phyloP scores from a whole-genome alignment of 2,329 filamentous ascomycete species.

The Didymella glomerata region DNA sequence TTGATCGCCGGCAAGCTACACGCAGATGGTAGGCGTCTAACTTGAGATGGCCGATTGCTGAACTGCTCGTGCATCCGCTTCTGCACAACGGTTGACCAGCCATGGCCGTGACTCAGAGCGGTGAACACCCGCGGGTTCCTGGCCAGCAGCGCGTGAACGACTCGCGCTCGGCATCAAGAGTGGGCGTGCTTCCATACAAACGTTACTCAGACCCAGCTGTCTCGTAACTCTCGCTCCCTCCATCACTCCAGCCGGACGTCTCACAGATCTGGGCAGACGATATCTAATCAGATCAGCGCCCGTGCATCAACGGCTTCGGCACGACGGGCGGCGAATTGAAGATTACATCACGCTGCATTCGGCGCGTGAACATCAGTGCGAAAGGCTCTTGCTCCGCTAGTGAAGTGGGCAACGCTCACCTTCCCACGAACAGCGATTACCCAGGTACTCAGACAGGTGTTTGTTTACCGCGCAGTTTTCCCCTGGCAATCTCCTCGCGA shows the following conservation, averaged over 20 bases:
- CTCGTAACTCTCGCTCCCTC: conserved; percentile 3
- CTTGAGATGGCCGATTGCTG: conserved; percentile 19
- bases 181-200: conserved; percentile 6
- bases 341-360: conserved; percentile 25
- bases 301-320: conserved; percentile 19
- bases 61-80: conserved; percentile 20
- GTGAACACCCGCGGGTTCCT: conserved; percentile 26
- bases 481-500: conserved; percentile 8
- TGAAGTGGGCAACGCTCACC: conserved; percentile 11
- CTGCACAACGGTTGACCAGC: conserved; percentile 18
- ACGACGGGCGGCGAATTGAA: conserved; percentile 10
- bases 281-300: conserved; percentile 26
- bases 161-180: conserved; percentile 7
- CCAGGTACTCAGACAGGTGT: conserved; percentile 19
- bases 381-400: conserved; percentile 23
- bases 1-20: conserved; percentile 17
- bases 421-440: conserved; percentile 21
- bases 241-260: background rate
- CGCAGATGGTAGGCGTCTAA: conserved; percentile 16
- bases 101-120: conserved; percentile 30
- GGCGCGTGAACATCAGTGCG: conserved; percentile 22
- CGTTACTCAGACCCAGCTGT: background rate
- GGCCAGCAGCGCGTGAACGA: conserved; percentile 11
- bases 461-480: conserved; percentile 18
- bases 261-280: background rate